phyloP scores from a whole-genome alignment of 2,329 filamentous ascomycete species.

The Zymoseptoria passerinii region DNA sequence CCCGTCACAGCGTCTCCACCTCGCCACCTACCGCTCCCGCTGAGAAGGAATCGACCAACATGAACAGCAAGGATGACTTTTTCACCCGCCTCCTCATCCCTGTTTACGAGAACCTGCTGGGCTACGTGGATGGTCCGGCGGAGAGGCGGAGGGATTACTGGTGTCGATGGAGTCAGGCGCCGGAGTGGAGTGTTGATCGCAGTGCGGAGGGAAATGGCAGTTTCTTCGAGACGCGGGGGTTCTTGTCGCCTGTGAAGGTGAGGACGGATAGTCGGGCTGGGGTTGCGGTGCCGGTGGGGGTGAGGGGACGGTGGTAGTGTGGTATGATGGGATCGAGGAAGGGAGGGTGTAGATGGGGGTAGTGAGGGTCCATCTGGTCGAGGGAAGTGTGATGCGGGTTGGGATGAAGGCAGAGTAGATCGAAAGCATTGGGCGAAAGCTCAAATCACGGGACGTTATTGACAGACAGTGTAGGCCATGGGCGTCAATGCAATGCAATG shows the following conservation, averaged over 20 bases:
- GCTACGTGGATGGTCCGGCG: slow-evolving; percentile 33
- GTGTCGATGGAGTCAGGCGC: slow-evolving; percentile 32
- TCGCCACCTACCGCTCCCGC: neutral
- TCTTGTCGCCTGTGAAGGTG: neutral
- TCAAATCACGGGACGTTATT: too few relatives aligned
- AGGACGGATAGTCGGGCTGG: neutral
- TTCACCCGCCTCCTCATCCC: slow-evolving; percentile 34
- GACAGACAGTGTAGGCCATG: too few relatives aligned
- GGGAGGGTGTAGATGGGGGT: neutral
- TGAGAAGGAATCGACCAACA: neutral
- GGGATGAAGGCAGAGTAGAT: too few relatives aligned
- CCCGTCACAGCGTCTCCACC: neutral
- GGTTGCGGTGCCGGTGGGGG: neutral
- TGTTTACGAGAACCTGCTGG: slow-evolving; percentile 35
- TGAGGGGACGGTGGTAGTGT: neutral
- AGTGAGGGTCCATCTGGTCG: too few relatives aligned
- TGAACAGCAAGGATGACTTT: slow-evolving; percentile 6
- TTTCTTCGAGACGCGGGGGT: slow-evolving; percentile 29
- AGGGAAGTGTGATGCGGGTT: too few relatives aligned
- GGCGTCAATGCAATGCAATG: too few relatives aligned
- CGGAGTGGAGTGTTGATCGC: slow-evolving; percentile 34
- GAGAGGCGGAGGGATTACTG: slow-evolving; percentile 33
- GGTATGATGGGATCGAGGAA: neutral
- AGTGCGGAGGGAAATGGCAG: slow-evolving; percentile 31
- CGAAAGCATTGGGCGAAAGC: too few relatives aligned